These are phyloP conservation scores for Papiliotrema fonsecae DNA, from an alignment of 1,284 basidiomycete genomes.

Conservation along the genomic window DNA sequence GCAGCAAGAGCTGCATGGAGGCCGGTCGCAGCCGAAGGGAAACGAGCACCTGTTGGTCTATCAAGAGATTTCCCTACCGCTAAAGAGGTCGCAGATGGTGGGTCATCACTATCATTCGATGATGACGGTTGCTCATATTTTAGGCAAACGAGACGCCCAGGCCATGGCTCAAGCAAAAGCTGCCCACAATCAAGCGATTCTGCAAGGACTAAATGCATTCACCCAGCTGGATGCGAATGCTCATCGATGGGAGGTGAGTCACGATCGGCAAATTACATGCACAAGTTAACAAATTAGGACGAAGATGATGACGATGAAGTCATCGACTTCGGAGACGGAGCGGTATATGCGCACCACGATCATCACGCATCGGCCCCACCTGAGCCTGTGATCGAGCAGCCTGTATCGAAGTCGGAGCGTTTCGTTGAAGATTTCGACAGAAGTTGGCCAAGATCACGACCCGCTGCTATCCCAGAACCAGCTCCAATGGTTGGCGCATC, in stretches of 20 bases:
- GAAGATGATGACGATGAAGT: slow-evolving; percentile 85
- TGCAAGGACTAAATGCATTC: slow-evolving; percentile 68
- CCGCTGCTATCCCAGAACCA: slow-evolving; percentile 2
- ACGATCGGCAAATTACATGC: slow-evolving; percentile 1
- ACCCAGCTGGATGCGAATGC: slow-evolving; percentile 86
- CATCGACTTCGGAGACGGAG: slow-evolving; percentile 88
- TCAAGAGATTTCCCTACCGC: slow-evolving; percentile 72
- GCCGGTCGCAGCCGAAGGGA: slow-evolving; percentile 16
- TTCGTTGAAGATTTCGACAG: slow-evolving; percentile 78
- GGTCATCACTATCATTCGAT: background rate
- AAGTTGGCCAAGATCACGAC: slow-evolving; percentile 67
- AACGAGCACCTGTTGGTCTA: slow-evolving; percentile 18
- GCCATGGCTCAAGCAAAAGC: slow-evolving; percentile 47
- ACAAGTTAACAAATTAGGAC: slow-evolving; percentile 57
- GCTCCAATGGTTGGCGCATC: no score
- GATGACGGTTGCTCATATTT: slow-evolving; percentile 7
- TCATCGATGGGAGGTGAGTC: slow-evolving; percentile 89
- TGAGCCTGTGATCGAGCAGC: slow-evolving; percentile 33
- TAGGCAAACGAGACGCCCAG: slow-evolving; percentile 36
- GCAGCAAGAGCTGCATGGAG: slow-evolving; percentile 20
- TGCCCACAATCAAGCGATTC: slow-evolving; percentile 58
- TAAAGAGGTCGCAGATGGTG: slow-evolving; percentile 55
- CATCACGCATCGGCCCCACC: slow-evolving; percentile 18
- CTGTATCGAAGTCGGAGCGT: slow-evolving; percentile 41
- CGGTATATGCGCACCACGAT: slow-evolving; percentile 67